phyloP scores from a whole-genome alignment of 495 filamentous ascomycete species.

The Thozetella sp. region DNA sequence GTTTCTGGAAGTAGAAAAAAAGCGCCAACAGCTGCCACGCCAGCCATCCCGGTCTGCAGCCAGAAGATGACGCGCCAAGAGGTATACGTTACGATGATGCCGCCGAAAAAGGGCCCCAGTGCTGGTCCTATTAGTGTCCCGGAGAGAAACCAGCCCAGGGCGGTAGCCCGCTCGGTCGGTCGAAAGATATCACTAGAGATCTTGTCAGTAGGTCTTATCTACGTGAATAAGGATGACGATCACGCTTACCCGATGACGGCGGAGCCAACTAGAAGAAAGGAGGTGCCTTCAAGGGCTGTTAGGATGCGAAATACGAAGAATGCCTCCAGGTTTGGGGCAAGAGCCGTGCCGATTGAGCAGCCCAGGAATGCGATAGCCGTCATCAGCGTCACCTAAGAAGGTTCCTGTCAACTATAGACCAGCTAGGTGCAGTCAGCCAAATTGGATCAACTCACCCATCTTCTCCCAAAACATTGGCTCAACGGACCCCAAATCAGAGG shows the following conservation, averaged over 20 bases:
- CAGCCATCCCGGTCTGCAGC: conserved; percentile 69
- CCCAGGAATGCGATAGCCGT: conserved; percentile 42
- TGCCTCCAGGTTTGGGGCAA: conserved; percentile 64
- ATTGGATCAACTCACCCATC: conserved; percentile 48
- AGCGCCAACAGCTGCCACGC: conserved; percentile 55
- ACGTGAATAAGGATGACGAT: not conserved
- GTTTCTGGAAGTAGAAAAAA: conserved; percentile 71
- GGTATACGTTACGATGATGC: conserved; percentile 70
- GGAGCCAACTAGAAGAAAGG: conserved; percentile 66
- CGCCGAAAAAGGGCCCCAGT: conserved; percentile 68
- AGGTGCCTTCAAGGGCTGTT: conserved; percentile 74
- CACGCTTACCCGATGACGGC: conserved; percentile 52
- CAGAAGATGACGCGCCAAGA: conserved; percentile 75
- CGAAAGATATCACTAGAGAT: conserved; percentile 58
- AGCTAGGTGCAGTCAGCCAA: not conserved
- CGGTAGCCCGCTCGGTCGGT: conserved; percentile 67
- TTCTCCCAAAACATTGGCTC: conserved; percentile 66
- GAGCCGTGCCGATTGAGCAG: conserved; percentile 56
- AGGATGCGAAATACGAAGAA: conserved; percentile 73
- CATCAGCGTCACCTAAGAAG: conserved; percentile 60
- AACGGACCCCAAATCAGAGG: conserved; percentile 70
- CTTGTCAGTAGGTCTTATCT: not conserved
- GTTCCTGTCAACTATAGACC: conserved; percentile 42
- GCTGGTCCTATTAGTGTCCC: conserved; percentile 74
- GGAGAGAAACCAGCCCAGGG: conserved; percentile 68